phyloP scores from a whole-genome alignment of 139 green algal genomes.

The Volvox africanus region DNA sequence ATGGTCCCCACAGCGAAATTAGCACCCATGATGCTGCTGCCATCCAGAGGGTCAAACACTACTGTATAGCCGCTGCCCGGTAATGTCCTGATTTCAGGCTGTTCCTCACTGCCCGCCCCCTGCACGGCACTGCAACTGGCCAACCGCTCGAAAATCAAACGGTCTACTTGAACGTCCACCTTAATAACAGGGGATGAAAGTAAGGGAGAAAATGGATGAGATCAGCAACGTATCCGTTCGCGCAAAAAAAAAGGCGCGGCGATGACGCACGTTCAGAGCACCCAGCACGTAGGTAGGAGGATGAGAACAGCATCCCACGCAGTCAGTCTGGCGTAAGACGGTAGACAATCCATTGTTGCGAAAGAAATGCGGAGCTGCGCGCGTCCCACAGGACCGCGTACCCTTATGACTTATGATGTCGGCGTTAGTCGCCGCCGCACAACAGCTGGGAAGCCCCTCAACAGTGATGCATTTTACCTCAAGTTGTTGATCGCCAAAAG shows the following conservation, averaged over 20 bases:
- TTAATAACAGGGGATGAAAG: not conserved
- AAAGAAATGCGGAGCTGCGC: no score
- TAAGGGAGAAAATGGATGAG: not conserved
- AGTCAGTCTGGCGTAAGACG: no score
- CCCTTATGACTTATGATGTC: not conserved
- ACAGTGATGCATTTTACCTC: slow-evolving; percentile 9
- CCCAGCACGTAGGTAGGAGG: no score
- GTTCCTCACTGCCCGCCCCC: slow-evolving; percentile 83
- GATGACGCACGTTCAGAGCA: no score
- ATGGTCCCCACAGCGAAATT: slow-evolving; percentile 90
- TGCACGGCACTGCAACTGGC: slow-evolving; percentile 69
- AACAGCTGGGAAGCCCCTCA: not conserved
- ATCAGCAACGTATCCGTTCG: not conserved
- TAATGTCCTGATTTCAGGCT: slow-evolving; percentile 65
- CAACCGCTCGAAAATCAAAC: slow-evolving; percentile 75
- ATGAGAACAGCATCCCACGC: no score
- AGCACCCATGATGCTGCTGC: slow-evolving; percentile 79
- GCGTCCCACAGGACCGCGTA: no score
- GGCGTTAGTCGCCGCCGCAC: not conserved
- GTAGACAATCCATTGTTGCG: no score
- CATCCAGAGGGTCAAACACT: slow-evolving; percentile 91
- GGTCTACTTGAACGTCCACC: slow-evolving; percentile 81
- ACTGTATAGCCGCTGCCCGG: slow-evolving; percentile 72
- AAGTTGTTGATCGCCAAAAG: slow-evolving; percentile 46
- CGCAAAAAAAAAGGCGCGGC: no score